Percentiles rank a stretch among this genome's conserved stretches.
Conservation (phyloP, 2,329 filamentous ascomycete genomes). For the Aspergillus sp. region DNA sequence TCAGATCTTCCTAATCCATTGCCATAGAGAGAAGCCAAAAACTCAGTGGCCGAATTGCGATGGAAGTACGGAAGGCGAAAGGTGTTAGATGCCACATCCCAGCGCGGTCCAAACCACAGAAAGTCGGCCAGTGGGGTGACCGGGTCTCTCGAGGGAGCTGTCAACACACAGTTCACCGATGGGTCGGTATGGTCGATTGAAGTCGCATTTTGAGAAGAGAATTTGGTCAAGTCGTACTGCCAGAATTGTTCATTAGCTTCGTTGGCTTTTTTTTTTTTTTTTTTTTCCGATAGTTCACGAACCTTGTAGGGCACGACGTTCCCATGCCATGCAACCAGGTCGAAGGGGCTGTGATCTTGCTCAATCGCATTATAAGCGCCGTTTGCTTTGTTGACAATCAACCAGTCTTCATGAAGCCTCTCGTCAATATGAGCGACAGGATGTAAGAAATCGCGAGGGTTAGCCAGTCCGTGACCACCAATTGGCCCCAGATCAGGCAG, state of each 20-base stretch:
- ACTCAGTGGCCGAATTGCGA: conserved; percentile 63
- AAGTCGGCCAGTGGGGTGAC: conserved; percentile 61
- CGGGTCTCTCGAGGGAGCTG: conserved; percentile 48
- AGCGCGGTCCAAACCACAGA: conserved; percentile 67
- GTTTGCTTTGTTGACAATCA: conserved; percentile 55
- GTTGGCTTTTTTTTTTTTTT: neutral
- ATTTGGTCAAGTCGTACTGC: conserved; percentile 54
- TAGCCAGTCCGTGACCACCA: conserved; percentile 61
- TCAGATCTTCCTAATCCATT: conserved; percentile 22
- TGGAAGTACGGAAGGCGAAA: conserved; percentile 72
- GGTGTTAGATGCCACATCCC: conserved; percentile 65
- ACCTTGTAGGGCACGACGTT: conserved; percentile 56
- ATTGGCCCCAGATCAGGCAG: conserved; percentile 61
- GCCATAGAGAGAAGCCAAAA: conserved; percentile 33
- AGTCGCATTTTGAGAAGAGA: conserved; percentile 53
- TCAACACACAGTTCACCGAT: conserved; percentile 59
- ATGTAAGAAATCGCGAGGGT: conserved; percentile 57
- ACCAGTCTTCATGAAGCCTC: conserved; percentile 48
- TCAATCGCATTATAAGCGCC: conserved; percentile 53
- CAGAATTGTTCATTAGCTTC: too few species aligned
- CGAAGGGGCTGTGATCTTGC: conserved; percentile 61
- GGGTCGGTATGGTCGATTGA: conserved; percentile 64
- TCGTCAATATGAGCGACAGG: conserved; percentile 55
- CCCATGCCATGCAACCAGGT: conserved; percentile 65
- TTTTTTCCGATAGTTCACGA: neutral